These are phyloP conservation scores for Colletotrichum melonis DNA, from an alignment of 2,329 filamentous ascomycete species.

Conservation along the genomic window DNA sequence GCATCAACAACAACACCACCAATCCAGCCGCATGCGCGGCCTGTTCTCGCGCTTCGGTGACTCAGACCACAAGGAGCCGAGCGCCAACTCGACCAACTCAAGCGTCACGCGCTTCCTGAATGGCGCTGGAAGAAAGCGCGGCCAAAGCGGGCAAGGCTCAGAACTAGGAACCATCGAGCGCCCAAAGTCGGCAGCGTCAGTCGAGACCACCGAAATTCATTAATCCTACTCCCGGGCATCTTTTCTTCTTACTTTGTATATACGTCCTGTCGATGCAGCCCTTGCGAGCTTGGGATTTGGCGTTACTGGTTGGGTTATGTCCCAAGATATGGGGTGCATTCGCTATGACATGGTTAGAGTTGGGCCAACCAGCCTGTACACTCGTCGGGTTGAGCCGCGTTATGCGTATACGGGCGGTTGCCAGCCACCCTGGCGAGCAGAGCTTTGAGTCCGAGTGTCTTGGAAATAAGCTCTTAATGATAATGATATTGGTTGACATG, in stretches of 20 bases:
- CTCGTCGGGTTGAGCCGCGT: constrained; percentile 15
- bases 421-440: not conserved
- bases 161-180: constrained; percentile 75
- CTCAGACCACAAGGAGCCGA: constrained; percentile 48
- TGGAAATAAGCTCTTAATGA: constrained; percentile 30
- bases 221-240: constrained; percentile 7
- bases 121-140: constrained; percentile 74
- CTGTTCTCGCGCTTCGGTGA: constrained; percentile 88
- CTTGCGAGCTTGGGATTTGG: constrained; percentile 23
- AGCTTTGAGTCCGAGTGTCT: constrained; percentile 14
- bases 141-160: constrained; percentile 75
- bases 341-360: constrained; percentile 30
- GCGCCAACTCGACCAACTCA: constrained; percentile 45
- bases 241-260: constrained; percentile 7
- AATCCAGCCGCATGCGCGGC: constrained; percentile 65
- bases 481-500: constrained; percentile 29
- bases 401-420: constrained; percentile 28
- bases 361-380: not conserved
- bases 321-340: constrained; percentile 20
- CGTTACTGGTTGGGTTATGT: constrained; percentile 18
- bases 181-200: constrained; percentile 42
- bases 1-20: constrained; percentile 43
- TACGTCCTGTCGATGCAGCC: not conserved
- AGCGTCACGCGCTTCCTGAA: constrained; percentile 72
- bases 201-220: constrained; percentile 39